Evolutionary conservation across 495 filamentous ascomycete genomes (phyloP).

Genomic region (Xanthoparmelia taractica): DNA sequence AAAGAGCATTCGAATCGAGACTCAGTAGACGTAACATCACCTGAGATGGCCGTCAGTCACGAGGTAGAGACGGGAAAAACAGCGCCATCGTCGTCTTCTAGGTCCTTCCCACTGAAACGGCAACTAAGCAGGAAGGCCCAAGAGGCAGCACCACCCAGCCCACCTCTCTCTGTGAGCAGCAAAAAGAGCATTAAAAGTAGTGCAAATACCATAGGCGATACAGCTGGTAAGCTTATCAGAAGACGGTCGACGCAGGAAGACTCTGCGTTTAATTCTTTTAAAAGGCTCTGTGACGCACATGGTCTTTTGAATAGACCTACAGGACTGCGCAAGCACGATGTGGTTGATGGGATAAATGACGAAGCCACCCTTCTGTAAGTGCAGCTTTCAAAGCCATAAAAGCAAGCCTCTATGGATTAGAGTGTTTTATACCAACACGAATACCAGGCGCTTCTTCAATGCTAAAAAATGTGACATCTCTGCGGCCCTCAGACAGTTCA

Average conservation of each 20-base stretch:
- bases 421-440: not conserved
- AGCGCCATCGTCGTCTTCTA: not conserved
- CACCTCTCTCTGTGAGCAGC: not conserved
- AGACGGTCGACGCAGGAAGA: slow-evolving; percentile 7
- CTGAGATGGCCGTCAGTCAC: not conserved
- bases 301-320: slow-evolving; percentile 25
- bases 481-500: slow-evolving; percentile 67
- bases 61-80: not conserved
- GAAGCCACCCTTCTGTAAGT: slow-evolving; percentile 30
- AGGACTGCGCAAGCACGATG: slow-evolving; percentile 25
- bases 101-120: not conserved
- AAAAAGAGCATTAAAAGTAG: not conserved
- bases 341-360: slow-evolving; percentile 29
- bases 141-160: not conserved
- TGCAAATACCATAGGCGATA: not conserved
- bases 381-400: not conserved
- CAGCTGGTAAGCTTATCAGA: slow-evolving; percentile 1
- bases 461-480: slow-evolving; percentile 27
- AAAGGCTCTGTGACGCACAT: slow-evolving; percentile 22
- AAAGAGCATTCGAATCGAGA: not conserved
- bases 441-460: slow-evolving; percentile 30
- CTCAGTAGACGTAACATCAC: not conserved
- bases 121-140: not conserved
- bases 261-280: slow-evolving; percentile 22
- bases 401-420: not conserved